Evolutionary conservation across 768 basidiomycete species (phyloP).

Genomic region (Asterophora parasitica): DNA sequence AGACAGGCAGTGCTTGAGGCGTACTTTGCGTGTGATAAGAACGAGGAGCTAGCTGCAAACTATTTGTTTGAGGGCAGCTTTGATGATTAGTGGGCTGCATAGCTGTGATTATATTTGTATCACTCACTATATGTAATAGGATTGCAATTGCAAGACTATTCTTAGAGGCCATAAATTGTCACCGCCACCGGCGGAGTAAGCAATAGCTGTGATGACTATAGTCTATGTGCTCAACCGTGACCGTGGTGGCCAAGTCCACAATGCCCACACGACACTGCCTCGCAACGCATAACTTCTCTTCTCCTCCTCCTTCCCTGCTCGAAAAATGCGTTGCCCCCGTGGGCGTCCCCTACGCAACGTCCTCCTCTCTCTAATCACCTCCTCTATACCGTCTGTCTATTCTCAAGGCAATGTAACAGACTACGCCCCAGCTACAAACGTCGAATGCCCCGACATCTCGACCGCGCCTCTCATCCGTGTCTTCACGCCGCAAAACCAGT

Average conservation of each 20-base stretch:
- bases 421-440: constrained; percentile 49
- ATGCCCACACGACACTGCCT: constrained; percentile 12
- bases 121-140: neutral
- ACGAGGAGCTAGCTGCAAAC: constrained; percentile 95
- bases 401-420: constrained; percentile 32
- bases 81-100: constrained; percentile 45
- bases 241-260: neutral
- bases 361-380: constrained; percentile 12
- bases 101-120: constrained; percentile 1
- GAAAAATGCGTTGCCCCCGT: neutral
- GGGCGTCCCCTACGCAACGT: constrained; percentile 1
- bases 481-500: constrained; percentile 47
- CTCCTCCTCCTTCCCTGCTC: too few relatives aligned
- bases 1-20: constrained; percentile 79
- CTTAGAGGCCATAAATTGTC: neutral
- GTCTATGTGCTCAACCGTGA: too few relatives aligned
- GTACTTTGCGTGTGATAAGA: constrained; percentile 92
- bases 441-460: constrained; percentile 48
- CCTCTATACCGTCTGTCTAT: constrained; percentile 12
- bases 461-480: constrained; percentile 44
- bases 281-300: neutral
- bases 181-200: too few relatives aligned
- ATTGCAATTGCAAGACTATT: neutral
- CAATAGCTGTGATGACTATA: too few relatives aligned
- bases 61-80: constrained; percentile 78